Percentiles rank a stretch among this genome's conserved stretches.
Conservation (phyloP, 1,284 basidiomycete species). For the Xerocomus cyaneibrunnescens region DNA sequence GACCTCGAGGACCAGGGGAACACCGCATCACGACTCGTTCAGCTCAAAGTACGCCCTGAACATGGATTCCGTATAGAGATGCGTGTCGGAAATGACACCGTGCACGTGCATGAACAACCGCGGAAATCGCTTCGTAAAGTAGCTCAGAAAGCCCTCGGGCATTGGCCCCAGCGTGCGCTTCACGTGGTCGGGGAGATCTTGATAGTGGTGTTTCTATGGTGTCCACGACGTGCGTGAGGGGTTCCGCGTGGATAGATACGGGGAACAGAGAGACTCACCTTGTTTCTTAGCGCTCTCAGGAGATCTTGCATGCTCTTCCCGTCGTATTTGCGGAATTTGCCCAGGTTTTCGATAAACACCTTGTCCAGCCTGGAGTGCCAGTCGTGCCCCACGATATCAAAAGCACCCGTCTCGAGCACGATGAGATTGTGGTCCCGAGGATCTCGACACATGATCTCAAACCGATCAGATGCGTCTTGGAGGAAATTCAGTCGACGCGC, state of each 20-base stretch:
- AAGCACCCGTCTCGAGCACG: constrained; percentile 71
- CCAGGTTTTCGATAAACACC: constrained; percentile 89
- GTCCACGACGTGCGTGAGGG: constrained; percentile 6
- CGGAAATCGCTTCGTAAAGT: constrained; percentile 94
- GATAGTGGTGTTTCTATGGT: constrained; percentile 93
- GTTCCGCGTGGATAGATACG: not conserved
- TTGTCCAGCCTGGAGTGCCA: constrained; percentile 90
- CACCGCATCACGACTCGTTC: constrained; percentile 44
- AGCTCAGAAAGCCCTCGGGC: constrained; percentile 89
- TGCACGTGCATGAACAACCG: constrained; percentile 91
- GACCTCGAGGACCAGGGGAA: not conserved
- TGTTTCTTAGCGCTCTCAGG: constrained; percentile 90
- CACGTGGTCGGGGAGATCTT: constrained; percentile 89
- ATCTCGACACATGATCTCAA: constrained; percentile 96
- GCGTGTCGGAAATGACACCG: constrained; percentile 67
- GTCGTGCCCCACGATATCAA: constrained; percentile 75
- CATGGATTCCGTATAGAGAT: constrained; percentile 76
- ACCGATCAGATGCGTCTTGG: constrained; percentile 95
- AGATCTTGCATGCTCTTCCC: constrained; percentile 89
- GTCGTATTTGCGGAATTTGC: constrained; percentile 97
- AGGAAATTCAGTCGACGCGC: constrained; percentile 87
- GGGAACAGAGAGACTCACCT: constrained; percentile 55
- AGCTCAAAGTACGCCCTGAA: constrained; percentile 84
- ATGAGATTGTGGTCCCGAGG: constrained; percentile 79
- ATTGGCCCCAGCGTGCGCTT: constrained; percentile 86